A percentile compares a stretch with the other conserved stretches of the same genome.
phyloP scores from a whole-genome alignment of 805 yeast species.

The Candida ortonii region DNA sequence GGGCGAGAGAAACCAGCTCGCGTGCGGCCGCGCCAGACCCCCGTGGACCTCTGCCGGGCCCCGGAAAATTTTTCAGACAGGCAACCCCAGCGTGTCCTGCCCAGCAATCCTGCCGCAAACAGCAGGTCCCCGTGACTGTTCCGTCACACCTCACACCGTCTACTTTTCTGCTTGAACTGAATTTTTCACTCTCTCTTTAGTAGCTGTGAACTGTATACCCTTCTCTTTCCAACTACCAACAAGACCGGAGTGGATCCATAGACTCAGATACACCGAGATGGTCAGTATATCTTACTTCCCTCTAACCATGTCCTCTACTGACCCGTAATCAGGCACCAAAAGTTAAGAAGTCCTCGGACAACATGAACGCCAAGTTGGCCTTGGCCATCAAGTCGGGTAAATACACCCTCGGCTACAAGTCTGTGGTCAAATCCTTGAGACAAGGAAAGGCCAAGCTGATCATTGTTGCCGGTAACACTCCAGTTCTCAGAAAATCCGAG shows the following conservation, averaged over 20 bases:
- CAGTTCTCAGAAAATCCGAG: slow-evolving; percentile 99
- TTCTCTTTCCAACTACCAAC: slow-evolving; percentile 5
- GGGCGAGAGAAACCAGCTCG: no score
- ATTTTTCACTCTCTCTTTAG: background rate
- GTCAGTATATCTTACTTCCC: slow-evolving; percentile 58
- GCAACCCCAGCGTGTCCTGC: no score
- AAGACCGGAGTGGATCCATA: slow-evolving; percentile 88
- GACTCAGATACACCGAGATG: slow-evolving; percentile 86
- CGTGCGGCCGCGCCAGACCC: no score
- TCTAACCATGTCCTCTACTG: slow-evolving; percentile 33
- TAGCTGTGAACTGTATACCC: no score
- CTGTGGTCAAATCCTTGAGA: slow-evolving; percentile 97
- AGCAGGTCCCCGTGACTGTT: background rate
- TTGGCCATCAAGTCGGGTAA: slow-evolving; percentile 98
- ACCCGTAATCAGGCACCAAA: slow-evolving; percentile 82
- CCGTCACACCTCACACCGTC: background rate
- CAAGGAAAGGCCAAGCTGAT: slow-evolving; percentile 98
- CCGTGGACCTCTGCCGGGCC: no score
- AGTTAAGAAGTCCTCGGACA: slow-evolving; percentile 81
- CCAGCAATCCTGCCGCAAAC: no score
- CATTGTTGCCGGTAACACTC: slow-evolving; percentile 98
- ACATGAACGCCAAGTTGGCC: slow-evolving; percentile 97
- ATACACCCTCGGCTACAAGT: slow-evolving; percentile 99
- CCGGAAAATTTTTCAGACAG: no score
- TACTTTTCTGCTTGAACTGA: background rate